Evolutionary conservation across 2,329 filamentous ascomycete species (phyloP).

Genomic region (Aspergillus quadrilineatus): DNA sequence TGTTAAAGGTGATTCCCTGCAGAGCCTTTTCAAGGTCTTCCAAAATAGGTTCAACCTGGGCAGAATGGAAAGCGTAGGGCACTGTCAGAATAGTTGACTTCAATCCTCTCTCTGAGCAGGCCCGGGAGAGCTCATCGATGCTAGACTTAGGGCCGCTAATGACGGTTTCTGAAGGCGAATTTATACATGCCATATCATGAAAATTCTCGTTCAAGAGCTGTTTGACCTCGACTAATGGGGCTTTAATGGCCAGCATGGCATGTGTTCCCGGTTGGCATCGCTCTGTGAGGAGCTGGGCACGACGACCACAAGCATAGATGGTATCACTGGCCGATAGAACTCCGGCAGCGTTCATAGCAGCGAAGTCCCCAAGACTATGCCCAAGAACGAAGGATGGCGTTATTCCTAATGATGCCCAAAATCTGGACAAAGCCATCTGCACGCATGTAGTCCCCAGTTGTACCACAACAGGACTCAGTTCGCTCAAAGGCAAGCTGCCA

Average conservation of each 20-base stretch:
- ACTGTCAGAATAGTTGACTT: conserved; percentile 45
- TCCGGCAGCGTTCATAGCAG: conserved; percentile 37
- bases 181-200: conserved; percentile 42
- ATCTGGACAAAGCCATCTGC: conserved; percentile 40
- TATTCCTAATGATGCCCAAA: conserved; percentile 40
- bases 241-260: conserved; percentile 46
- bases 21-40: conserved; percentile 40
- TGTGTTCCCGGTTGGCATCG: conserved; percentile 44
- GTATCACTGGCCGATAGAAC: conserved; percentile 37
- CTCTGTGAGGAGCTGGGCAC: conserved; percentile 42
- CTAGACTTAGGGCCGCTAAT: conserved; percentile 39
- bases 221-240: conserved; percentile 35
- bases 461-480: conserved; percentile 26
- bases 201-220: conserved; percentile 58
- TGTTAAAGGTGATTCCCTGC: conserved; percentile 39
- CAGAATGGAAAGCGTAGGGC: conserved; percentile 49
- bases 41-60: conserved; percentile 48
- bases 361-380: conserved; percentile 45
- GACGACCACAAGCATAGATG: conserved; percentile 53
- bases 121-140: conserved; percentile 39
- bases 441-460: conserved; percentile 41
- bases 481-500: conserved; percentile 28
- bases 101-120: conserved; percentile 35
- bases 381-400: conserved; percentile 42
- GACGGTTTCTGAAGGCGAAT: conserved; percentile 45